Percentiles rank a stretch among this genome's conserved stretches.
Conservation (phyloP, 2,329 filamentous ascomycete species). For the Monilinia aucupariae region DNA sequence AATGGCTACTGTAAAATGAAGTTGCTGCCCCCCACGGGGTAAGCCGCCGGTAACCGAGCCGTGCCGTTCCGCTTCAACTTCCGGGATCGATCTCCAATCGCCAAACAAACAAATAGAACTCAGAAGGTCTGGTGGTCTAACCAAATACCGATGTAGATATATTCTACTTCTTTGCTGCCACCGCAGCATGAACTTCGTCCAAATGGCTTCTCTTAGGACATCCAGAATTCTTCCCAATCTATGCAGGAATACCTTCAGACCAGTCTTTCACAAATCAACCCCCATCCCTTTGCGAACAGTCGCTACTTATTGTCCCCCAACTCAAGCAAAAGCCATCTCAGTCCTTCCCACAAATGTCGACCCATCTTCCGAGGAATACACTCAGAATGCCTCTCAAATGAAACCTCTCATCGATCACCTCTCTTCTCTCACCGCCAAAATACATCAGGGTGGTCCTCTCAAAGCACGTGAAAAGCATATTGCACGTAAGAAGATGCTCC, state of each 20-base stretch:
- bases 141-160: conserved; percentile 20
- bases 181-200: conserved; percentile 21
- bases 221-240: conserved; percentile 43
- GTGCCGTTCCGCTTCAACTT: neutral
- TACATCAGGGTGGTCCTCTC: conserved; percentile 69
- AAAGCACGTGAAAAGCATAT: conserved; percentile 86
- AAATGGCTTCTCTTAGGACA: conserved; percentile 46
- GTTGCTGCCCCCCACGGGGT: neutral
- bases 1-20: neutral
- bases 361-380: conserved; percentile 69
- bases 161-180: conserved; percentile 20
- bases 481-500: conserved; percentile 86
- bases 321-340: conserved; percentile 80
- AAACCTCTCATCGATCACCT: conserved; percentile 63
- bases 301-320: conserved; percentile 72
- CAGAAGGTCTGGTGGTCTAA: neutral
- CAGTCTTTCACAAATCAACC: conserved; percentile 29
- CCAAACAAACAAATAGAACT: neutral
- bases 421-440: conserved; percentile 62
- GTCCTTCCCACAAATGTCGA: conserved; percentile 73
- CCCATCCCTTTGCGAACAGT: conserved; percentile 37
- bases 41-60: conserved; percentile 14
- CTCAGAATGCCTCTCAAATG: conserved; percentile 77
- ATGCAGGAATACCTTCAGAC: conserved; percentile 41
- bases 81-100: neutral